phyloP scores from a whole-genome alignment of 1,284 basidiomycete genomes.

The Pseudozyma flocculosa region DNA sequence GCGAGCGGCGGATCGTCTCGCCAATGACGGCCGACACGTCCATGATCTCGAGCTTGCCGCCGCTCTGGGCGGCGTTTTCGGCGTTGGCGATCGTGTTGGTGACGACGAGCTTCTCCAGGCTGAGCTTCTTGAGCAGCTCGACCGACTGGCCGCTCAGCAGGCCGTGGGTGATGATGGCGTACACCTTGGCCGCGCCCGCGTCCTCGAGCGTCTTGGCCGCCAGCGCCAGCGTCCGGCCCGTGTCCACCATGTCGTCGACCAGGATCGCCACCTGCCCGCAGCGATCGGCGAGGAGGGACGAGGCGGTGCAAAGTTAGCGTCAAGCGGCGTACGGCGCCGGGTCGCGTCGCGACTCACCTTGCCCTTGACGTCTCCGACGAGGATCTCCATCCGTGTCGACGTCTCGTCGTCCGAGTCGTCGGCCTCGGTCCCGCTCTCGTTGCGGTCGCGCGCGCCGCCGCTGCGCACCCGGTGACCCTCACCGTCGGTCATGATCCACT shows the following conservation, averaged over 20 bases:
- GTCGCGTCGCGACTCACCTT: slow-evolving; percentile 67
- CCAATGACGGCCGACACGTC: slow-evolving; percentile 89
- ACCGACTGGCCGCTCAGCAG: slow-evolving; percentile 83
- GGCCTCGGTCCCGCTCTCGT: slow-evolving; percentile 11
- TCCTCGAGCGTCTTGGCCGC: slow-evolving; percentile 82
- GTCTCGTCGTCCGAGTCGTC: slow-evolving; percentile 57
- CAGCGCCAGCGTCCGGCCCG: slow-evolving; percentile 80
- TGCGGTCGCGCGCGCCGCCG: slow-evolving; percentile 28
- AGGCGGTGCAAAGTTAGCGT: too few relatives aligned
- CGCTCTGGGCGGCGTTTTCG: slow-evolving; percentile 60
- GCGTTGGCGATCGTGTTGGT: slow-evolving; percentile 75
- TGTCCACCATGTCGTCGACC: slow-evolving; percentile 98
- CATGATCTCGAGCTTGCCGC: slow-evolving; percentile 65
- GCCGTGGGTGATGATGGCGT: slow-evolving; percentile 90
- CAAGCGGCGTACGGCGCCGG: background rate
- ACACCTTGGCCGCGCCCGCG: slow-evolving; percentile 82
- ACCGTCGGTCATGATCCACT: slow-evolving; percentile 55
- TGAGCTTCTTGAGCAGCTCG: slow-evolving; percentile 72
- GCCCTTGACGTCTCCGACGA: slow-evolving; percentile 93
- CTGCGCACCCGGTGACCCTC: slow-evolving; percentile 45
- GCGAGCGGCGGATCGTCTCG: slow-evolving; percentile 92
- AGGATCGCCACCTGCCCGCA: slow-evolving; percentile 75
- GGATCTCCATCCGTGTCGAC: slow-evolving; percentile 74
- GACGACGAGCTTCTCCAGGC: slow-evolving; percentile 83
- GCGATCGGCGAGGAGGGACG: background rate